Evolutionary conservation across 2,329 filamentous ascomycete species (phyloP), one percentile per base, ranked within the genome.

Genomic region (Stenocarpella maydis): DNA sequence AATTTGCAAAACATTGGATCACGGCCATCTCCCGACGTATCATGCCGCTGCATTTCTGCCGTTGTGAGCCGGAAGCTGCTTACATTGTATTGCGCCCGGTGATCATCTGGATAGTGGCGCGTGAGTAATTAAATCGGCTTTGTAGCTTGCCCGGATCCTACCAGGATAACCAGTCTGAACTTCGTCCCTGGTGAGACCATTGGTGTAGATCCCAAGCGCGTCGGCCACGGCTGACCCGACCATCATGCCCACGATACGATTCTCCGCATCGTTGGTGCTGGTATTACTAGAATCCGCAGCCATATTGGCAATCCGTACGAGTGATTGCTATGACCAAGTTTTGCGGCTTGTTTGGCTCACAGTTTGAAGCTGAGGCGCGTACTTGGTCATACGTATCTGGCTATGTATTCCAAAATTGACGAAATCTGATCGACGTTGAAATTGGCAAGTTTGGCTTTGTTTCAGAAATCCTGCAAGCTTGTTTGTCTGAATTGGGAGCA

Each of bases 211-310:
- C 1, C 64, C 64, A 0, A 19, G 5, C 5, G 50, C 64, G 19
- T 66, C 63, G 1, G 49, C 63, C 3, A 54, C 19, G 34, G 63
- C 63, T 17, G 63, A 41, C 15, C 49, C 63, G 19, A 65, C 19
- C 49, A 65, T 54, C 49, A 65, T 34, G 7, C 63, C 63, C 49
- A 65, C 49, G 24, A 65, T 65, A 8, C 63, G 63, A 19, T 45
- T 65, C 63, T 65, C 50, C 3, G 24, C 64, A 37, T 54, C 19
- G 9, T 47, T 55, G 26, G 4, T 10, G 4, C 7, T 28, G 3
- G 15, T 19, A 43, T 1, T 28, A 9, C 4, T 43, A 10, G 54
- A 17, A 37, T 26, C 19, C 4, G 26, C 43, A 37, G 41, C 41
- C 58, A 61, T 61, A 15, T 14, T 34, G 28, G 31, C 15, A 43